Percentiles rank a stretch among this genome's conserved stretches.
These are phyloP conservation scores for Chalaropsis ovoidea DNA, from an alignment of 2,329 filamentous ascomycete genomes.

Conservation along the genomic window DNA sequence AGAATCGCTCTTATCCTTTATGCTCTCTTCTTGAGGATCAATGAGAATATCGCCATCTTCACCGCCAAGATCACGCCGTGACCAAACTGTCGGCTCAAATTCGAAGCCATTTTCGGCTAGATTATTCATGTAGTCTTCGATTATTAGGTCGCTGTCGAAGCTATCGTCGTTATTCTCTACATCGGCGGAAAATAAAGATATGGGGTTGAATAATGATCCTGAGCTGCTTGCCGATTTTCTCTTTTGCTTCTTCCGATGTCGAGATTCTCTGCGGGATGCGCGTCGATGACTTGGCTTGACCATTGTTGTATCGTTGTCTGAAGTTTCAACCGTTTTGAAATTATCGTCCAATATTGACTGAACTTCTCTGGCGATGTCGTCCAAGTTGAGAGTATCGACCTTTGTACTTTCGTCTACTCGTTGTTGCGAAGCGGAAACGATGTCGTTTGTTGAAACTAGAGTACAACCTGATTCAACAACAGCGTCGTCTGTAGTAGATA, in stretches of 20 bases:
- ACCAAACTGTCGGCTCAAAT: constrained; percentile 52
- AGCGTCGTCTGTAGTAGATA: neutral
- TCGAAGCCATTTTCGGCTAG: constrained; percentile 44
- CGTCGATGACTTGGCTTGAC: constrained; percentile 23
- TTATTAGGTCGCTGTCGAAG: constrained; percentile 9
- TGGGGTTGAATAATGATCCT: neutral
- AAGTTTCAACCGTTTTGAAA: neutral
- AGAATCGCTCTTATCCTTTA: neutral
- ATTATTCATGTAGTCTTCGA: constrained; percentile 58
- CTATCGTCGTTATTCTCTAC: constrained; percentile 6
- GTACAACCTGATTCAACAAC: neutral
- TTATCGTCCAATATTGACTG: constrained; percentile 12
- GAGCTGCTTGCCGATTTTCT: neutral
- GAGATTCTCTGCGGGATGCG: constrained; percentile 23
- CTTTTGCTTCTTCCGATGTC: constrained; percentile 27
- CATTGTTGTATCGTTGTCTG: constrained; percentile 10
- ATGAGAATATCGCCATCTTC: constrained; percentile 28
- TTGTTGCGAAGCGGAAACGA: neutral
- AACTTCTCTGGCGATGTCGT: constrained; percentile 13
- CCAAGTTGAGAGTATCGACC: neutral
- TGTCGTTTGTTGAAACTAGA: neutral
- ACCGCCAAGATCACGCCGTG: constrained; percentile 29
- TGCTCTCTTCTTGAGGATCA: neutral
- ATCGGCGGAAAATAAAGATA: constrained; percentile 9
- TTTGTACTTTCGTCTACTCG: neutral